phyloP scores from a whole-genome alignment of 495 filamentous ascomycete genomes.

The Talaromyces borbonicus region DNA sequence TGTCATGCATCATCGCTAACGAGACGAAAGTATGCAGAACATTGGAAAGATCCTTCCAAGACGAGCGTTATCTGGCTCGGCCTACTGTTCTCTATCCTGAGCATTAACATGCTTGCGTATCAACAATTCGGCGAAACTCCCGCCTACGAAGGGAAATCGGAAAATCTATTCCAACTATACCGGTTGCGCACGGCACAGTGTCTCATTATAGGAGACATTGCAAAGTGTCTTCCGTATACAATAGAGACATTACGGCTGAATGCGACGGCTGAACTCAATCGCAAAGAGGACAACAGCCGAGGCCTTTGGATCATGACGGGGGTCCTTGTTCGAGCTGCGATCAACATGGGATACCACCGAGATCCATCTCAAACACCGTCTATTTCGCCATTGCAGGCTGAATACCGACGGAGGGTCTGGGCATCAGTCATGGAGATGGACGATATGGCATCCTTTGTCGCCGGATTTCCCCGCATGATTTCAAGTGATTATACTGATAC shows the following conservation, averaged over 20 bases:
- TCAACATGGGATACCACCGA: conserved; percentile 93
- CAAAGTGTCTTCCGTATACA: conserved; percentile 71
- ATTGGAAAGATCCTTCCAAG: conserved; percentile 77
- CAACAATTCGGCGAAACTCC: conserved; percentile 78
- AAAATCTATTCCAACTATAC: conserved; percentile 71
- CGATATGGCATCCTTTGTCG: conserved; percentile 80
- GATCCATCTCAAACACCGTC: conserved; percentile 75
- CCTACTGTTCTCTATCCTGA: conserved; percentile 77
- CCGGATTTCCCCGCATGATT: conserved; percentile 84
- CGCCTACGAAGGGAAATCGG: conserved; percentile 53
- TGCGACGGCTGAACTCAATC: conserved; percentile 68
- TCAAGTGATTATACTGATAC: conserved; percentile 74
- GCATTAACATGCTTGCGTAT: conserved; percentile 85
- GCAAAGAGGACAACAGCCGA: conserved; percentile 70
- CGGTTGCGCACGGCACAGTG: conserved; percentile 78
- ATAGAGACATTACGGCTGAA: conserved; percentile 84
- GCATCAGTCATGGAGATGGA: conserved; percentile 71
- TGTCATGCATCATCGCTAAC: not conserved
- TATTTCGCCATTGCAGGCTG: conserved; percentile 77
- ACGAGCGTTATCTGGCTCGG: conserved; percentile 84
- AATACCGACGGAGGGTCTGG: conserved; percentile 89
- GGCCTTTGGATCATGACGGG: conserved; percentile 75
- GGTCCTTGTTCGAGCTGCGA: conserved; percentile 76
- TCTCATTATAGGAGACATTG: conserved; percentile 78
- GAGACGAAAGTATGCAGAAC: conserved; percentile 55